Percentiles rank a stretch among this genome's conserved stretches.
Evolutionary conservation across 352 stramenopile genomes (phyloP).

Genomic region (Phytopythium sindhum): DNA sequence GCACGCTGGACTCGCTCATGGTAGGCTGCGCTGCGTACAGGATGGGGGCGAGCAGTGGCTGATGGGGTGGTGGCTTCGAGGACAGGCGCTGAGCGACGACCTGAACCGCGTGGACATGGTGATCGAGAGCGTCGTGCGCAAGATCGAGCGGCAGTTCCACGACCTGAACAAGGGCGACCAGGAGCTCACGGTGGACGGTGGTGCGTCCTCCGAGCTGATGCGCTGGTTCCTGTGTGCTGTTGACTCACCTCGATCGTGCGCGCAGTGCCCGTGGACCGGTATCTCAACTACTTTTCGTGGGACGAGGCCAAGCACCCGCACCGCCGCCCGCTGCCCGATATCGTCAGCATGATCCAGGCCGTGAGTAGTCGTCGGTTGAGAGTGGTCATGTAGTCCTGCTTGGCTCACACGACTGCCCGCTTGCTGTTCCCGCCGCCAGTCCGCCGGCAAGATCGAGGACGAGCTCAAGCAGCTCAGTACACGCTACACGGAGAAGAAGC

Average conservation of each 20-base stretch:
- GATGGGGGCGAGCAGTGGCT: no score
- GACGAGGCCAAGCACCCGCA: conserved; percentile 98
- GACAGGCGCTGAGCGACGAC: conserved; percentile 88
- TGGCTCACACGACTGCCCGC: not conserved
- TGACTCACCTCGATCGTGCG: not conserved
- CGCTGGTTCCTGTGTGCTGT: not conserved
- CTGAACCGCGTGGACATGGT: conserved; percentile 94
- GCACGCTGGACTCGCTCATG: conserved; percentile 98
- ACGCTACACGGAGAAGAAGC: conserved; percentile 94
- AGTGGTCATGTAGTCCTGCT: not conserved
- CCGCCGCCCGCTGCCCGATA: conserved; percentile 93
- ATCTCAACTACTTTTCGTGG: conserved; percentile 97
- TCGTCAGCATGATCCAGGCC: conserved; percentile 93
- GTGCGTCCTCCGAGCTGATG: conserved; percentile 14
- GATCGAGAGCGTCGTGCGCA: conserved; percentile 94
- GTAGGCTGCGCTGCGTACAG: no score
- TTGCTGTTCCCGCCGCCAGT: conserved; percentile 29
- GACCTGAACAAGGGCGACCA: conserved; percentile 91
- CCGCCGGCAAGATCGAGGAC: conserved; percentile 94
- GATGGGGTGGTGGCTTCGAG: not conserved
- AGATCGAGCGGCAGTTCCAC: conserved; percentile 96
- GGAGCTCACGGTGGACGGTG: conserved; percentile 80
- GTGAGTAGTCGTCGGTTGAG: conserved; percentile 25
- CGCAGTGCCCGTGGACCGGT: conserved; percentile 89
- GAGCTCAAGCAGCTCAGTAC: conserved; percentile 94